A percentile compares a stretch with the other conserved stretches of the same genome.
phyloP scores from a whole-genome alignment of 805 yeast species.

The Suhomyces prunicola region DNA sequence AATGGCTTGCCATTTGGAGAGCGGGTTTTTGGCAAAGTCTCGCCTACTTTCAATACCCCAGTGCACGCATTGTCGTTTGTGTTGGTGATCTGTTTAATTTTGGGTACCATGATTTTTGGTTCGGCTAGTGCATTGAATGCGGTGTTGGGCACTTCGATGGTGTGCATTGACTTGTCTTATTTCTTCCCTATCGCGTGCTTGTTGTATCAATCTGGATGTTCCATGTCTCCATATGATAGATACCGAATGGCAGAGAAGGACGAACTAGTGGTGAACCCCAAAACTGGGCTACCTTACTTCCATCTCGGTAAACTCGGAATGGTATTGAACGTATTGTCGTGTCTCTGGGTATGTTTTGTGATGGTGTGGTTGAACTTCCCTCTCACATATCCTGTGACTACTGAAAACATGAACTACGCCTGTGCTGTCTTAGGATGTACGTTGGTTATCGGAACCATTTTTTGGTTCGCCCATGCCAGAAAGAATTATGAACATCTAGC shows the following conservation, averaged over 20 bases:
- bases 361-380: conserved; percentile 40
- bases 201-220: conserved; percentile 32
- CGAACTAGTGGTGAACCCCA: background rate
- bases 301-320: conserved; percentile 38
- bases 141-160: conserved; percentile 34
- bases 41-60: conserved; percentile 25
- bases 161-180: conserved; percentile 37
- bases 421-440: conserved; percentile 22
- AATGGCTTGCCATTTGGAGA: conserved; percentile 42
- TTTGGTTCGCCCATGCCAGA: conserved; percentile 17
- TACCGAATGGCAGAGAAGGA: background rate
- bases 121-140: conserved; percentile 41
- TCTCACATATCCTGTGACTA: conserved; percentile 24
- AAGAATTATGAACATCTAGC: conserved; percentile 9
- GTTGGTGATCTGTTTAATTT: conserved; percentile 28
- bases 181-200: conserved; percentile 35
- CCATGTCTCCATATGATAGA: conserved; percentile 27
- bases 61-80: conserved; percentile 38
- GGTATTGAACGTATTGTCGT: conserved; percentile 29
- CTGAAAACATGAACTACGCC: conserved; percentile 27
- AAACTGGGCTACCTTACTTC: conserved; percentile 14
- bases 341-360: conserved; percentile 35
- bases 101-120: conserved; percentile 34
- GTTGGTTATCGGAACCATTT: conserved; percentile 13
- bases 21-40: conserved; percentile 19